A percentile compares a stretch with the other conserved stretches of the same genome.
Evolutionary conservation across 768 basidiomycete genomes (phyloP).

Genomic region (Nidularia pulvinata): DNA sequence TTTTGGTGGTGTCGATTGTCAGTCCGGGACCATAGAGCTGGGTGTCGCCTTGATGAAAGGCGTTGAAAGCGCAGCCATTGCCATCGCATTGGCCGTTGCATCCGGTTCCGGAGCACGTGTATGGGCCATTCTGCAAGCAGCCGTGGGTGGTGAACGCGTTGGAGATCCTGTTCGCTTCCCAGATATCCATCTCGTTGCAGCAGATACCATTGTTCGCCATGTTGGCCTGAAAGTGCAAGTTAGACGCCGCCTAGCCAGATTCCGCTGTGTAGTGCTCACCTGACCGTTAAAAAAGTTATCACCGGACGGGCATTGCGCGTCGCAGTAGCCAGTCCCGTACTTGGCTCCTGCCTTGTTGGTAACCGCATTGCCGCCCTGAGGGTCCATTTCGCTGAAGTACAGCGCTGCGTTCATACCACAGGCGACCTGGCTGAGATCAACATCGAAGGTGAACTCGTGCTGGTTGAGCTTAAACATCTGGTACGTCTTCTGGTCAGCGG

Average conservation of each 20-base stretch:
- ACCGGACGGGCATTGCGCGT: slow-evolving; percentile 49
- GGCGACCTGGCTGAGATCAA: slow-evolving; percentile 50
- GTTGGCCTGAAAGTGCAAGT: no score
- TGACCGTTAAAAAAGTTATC: slow-evolving; percentile 55
- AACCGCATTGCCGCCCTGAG: slow-evolving; percentile 46
- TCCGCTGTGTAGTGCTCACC: slow-evolving; percentile 15
- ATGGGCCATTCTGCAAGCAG: slow-evolving; percentile 31
- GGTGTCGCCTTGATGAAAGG: slow-evolving; percentile 45
- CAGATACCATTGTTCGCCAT: slow-evolving; percentile 35
- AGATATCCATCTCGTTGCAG: slow-evolving; percentile 59
- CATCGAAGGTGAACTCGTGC: slow-evolving; percentile 57
- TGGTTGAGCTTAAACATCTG: slow-evolving; percentile 36
- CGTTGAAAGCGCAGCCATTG: slow-evolving; percentile 60
- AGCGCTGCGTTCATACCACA: slow-evolving; percentile 58
- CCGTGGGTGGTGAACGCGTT: slow-evolving; percentile 52
- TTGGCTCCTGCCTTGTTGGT: slow-evolving; percentile 52
- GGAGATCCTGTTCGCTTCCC: slow-evolving; percentile 51
- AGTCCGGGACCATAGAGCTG: slow-evolving; percentile 41
- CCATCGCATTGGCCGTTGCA: slow-evolving; percentile 46
- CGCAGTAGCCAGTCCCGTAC: slow-evolving; percentile 26
- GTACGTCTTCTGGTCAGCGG: slow-evolving; percentile 32
- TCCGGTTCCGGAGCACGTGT: slow-evolving; percentile 19
- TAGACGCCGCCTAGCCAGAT: no score
- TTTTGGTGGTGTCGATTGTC: slow-evolving; percentile 43
- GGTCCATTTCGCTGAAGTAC: slow-evolving; percentile 52